Conservation (phyloP, 495 filamentous ascomycete species). For the Neurospora tetrasperma region DNA sequence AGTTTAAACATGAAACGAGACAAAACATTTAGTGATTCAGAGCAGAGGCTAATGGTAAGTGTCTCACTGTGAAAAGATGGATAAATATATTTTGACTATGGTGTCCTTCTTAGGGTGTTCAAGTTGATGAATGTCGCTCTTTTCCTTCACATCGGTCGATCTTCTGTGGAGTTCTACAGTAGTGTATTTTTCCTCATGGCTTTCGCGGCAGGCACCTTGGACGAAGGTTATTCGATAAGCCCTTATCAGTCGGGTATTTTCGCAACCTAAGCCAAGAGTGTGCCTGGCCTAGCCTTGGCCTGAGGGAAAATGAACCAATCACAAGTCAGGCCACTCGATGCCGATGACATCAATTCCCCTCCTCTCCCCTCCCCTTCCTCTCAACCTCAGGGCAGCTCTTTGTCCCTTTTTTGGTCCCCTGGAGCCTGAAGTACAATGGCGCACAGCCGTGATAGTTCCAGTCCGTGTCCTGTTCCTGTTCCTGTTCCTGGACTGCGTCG, state of each 20-base stretch:
- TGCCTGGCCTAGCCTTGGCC: too few relatives aligned
- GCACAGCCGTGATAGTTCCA: background rate
- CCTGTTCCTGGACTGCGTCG: background rate
- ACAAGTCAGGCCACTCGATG: background rate
- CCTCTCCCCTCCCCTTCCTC: too few relatives aligned
- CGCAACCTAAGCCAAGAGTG: background rate
- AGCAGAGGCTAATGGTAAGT: background rate
- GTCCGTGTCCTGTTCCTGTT: background rate
- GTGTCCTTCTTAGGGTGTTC: background rate
- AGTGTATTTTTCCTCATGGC: background rate
- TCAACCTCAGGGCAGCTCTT: too few relatives aligned
- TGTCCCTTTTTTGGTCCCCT: background rate
- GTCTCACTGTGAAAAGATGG: too few relatives aligned
- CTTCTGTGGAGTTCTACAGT: background rate
- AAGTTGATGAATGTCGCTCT: background rate
- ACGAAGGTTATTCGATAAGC: background rate
- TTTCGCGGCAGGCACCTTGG: background rate
- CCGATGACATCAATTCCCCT: background rate
- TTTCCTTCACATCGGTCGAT: background rate
- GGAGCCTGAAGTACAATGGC: background rate
- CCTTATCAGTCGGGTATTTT: background rate
- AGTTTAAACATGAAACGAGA: background rate
- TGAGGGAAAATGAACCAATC: background rate
- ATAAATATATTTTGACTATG: too few relatives aligned
- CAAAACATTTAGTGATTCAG: background rate